Evolutionary conservation across 805 yeast genomes (phyloP).

Genomic region (Candida wancherniae): DNA sequence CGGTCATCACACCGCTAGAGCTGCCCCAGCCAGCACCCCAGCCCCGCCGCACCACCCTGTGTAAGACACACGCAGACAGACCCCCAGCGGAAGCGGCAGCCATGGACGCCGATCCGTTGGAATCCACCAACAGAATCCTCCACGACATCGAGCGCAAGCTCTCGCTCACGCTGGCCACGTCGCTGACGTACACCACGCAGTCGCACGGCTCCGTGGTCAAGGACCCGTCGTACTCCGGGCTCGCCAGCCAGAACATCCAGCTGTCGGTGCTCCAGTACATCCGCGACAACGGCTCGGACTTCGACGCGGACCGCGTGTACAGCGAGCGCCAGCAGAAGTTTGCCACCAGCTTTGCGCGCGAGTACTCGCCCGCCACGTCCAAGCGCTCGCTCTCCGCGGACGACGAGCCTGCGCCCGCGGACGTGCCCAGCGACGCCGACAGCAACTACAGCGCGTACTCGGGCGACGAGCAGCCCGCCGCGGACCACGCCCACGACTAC

Average conservation of each 20-base stretch:
- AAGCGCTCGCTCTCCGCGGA: constrained; percentile 1
- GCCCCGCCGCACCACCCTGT: neutral
- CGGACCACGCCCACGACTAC: constrained; percentile 6
- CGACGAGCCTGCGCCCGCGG: constrained; percentile 3
- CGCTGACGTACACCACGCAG: constrained; percentile 23
- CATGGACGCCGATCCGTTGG: constrained; percentile 17
- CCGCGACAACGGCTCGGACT: constrained; percentile 20
- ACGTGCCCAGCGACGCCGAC: constrained; percentile 1
- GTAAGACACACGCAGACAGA: too few relatives aligned
- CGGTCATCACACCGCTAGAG: too few relatives aligned
- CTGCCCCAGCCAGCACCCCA: neutral
- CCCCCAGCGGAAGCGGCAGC: too few relatives aligned
- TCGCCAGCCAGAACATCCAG: constrained; percentile 26
- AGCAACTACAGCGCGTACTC: constrained; percentile 1
- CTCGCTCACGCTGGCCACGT: constrained; percentile 25
- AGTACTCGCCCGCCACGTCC: constrained; percentile 16
- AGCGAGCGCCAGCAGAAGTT: constrained; percentile 31
- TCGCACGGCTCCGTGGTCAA: constrained; percentile 20
- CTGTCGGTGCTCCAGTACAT: constrained; percentile 34
- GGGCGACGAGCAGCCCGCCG: constrained; percentile 4
- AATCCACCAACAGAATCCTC: constrained; percentile 24
- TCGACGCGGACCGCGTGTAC: constrained; percentile 34
- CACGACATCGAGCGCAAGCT: constrained; percentile 34
- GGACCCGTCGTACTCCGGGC: constrained; percentile 17
- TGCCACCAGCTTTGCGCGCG: constrained; percentile 26